phyloP scores from a whole-genome alignment of 2,329 filamentous ascomycete genomes.

The Metarhizium brunneum region DNA sequence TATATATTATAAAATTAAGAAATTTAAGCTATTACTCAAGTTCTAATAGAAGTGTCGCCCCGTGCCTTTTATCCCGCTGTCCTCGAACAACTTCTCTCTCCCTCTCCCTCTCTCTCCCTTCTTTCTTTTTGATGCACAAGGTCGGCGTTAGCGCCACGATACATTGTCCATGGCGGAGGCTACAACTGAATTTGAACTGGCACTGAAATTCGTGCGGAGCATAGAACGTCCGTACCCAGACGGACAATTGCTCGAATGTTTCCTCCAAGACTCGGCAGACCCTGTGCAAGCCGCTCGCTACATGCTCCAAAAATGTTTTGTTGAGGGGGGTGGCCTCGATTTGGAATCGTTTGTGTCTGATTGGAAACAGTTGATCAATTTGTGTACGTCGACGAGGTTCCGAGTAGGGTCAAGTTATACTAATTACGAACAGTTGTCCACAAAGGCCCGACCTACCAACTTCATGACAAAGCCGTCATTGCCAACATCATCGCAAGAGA shows the following conservation, averaged over 20 bases:
- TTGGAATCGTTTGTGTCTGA: neutral
- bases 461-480: neutral
- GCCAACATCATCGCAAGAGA: slow-evolving; percentile 2
- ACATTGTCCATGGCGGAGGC: neutral
- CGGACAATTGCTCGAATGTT: slow-evolving; percentile 4
- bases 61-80: too few species aligned
- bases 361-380: slow-evolving; percentile 3
- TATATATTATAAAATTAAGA: too few species aligned
- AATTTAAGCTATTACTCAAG: too few species aligned
- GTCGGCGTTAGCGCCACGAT: too few species aligned
- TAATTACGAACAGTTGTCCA: neutral
- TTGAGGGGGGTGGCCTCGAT: neutral
- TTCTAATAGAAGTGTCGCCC: too few species aligned
- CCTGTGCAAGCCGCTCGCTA: slow-evolving; percentile 6
- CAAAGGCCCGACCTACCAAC: neutral
- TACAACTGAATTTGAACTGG: neutral
- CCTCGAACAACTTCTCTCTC: too few species aligned
- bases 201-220: neutral
- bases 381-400: slow-evolving; percentile 1
- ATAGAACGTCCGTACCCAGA: slow-evolving; percentile 4
- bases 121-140: too few species aligned
- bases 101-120: too few species aligned
- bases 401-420: neutral
- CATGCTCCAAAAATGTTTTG: slow-evolving; percentile 5
- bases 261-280: slow-evolving; percentile 5